Evolutionary conservation across 2,329 filamentous ascomycete species (phyloP), one percentile per base, ranked within the genome.

Genomic region (Periconia digitata): DNA sequence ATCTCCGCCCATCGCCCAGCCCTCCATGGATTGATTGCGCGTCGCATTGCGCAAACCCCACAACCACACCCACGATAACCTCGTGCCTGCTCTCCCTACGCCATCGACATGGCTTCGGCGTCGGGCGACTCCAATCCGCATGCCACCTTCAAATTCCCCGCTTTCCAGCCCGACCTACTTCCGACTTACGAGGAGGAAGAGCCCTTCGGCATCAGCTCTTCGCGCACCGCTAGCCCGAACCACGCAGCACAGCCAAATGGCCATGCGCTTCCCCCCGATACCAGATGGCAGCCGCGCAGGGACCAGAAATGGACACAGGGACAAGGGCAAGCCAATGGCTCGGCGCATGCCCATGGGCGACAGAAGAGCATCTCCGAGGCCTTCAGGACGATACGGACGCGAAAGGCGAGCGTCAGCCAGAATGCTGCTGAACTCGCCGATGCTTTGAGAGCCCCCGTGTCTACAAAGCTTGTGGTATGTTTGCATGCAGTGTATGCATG

Each of bases 351-450:
- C 10, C 89, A 92, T 65, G 77, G 76, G 16, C 79, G 87, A 56
- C 90, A 94, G 69, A 95, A 92, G 79, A 96, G 91, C 72, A 82
- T 96, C 59, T 85, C 85, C 63, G 90, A 96, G 72, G 90, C 92
- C n/a, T 82, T 96, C 56, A 85, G 83, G 60, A 91, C 85, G 3
- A 92, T 96, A 61, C 81, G 90, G 56, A 85, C 83, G 32, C 82
- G 91, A 62, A 89, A 86, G 62, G 89, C 84, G 43, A 97, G 92
- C 70, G 86, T 96, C 62, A 92, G 86, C 74, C 89, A 92, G 69
- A 96, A 95, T 74, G 92, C 91, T 46, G 90, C 95, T 51, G 92
- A 97, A 72, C 84, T 99, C 62, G 92, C 91, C 38, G 90, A 94
- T 71, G 91, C 92, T 44, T 80, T 99, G 51, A 89, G 87, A 66